Percentiles rank a stretch among this genome's conserved stretches.
Evolutionary conservation across 345 rosid species (phyloP).

Genomic region (Reutealis trisperma): DNA sequence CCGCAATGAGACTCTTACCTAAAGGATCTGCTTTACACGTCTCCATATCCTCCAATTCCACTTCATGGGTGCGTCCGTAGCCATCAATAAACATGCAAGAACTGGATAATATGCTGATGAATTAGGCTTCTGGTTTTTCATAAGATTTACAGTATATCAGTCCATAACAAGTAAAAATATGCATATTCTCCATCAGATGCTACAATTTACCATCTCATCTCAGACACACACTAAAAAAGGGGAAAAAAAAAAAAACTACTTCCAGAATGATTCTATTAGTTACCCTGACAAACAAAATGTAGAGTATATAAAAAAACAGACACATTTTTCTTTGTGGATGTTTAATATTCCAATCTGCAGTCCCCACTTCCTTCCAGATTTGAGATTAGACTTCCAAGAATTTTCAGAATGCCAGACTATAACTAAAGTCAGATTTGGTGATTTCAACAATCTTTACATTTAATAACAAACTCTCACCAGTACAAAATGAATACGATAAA

Average conservation of each 20-base stretch:
- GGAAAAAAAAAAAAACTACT: neutral
- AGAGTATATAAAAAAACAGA: neutral
- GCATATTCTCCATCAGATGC: neutral
- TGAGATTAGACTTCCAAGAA: neutral
- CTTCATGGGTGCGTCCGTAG: conserved; percentile 53
- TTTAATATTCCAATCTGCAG: neutral
- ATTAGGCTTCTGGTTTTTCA: neutral
- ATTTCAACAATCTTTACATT: neutral
- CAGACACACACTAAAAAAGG: no score
- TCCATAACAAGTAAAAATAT: neutral
- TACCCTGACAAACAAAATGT: neutral
- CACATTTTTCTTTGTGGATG: neutral
- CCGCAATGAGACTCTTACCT: conserved; percentile 41
- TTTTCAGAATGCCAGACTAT: neutral
- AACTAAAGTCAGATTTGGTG: neutral
- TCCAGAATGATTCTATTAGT: neutral
- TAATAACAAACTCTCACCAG: neutral
- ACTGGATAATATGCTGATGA: conserved; percentile 35
- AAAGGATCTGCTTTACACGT: conserved; percentile 58
- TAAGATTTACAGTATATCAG: neutral
- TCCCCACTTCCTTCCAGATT: neutral
- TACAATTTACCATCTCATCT: no score
- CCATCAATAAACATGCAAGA: conserved; percentile 70
- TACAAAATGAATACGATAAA: neutral
- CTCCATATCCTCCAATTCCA: conserved; percentile 60